A percentile compares a stretch with the other conserved stretches of the same genome.
Conservation (phyloP, 2,329 filamentous ascomycete genomes). For the Cladosporium halotolerans region DNA sequence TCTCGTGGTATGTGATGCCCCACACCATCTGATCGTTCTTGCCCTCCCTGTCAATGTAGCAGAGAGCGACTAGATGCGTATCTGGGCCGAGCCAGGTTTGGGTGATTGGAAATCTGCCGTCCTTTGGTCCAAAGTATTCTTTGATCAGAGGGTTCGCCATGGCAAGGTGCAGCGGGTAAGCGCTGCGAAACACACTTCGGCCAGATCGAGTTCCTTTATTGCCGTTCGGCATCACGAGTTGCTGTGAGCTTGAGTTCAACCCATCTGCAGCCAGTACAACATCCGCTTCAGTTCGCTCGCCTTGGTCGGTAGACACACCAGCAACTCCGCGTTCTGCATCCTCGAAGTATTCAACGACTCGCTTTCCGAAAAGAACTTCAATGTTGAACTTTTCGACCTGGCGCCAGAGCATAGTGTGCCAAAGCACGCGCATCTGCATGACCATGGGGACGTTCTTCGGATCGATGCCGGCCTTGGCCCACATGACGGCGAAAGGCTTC, state of each 20-base stretch:
- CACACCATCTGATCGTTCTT: slow-evolving; percentile 1
- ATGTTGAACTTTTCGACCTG: slow-evolving; percentile 42
- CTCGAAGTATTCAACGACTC: slow-evolving; percentile 40
- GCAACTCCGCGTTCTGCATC: slow-evolving; percentile 29
- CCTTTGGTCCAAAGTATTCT: slow-evolving; percentile 16
- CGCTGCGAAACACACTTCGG: slow-evolving; percentile 17
- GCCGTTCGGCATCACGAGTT: slow-evolving; percentile 27
- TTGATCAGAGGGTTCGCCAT: slow-evolving; percentile 16
- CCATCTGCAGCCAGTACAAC: slow-evolving; percentile 29
- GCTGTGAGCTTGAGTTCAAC: slow-evolving; percentile 40
- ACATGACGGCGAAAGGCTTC: slow-evolving; percentile 36
- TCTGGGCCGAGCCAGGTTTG: slow-evolving; percentile 20
- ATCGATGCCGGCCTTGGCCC: neutral
- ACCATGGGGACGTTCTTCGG: neutral
- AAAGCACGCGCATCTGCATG: slow-evolving; percentile 29
- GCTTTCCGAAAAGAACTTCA: slow-evolving; percentile 36
- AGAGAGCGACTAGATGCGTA: slow-evolving; percentile 26
- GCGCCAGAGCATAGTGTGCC: slow-evolving; percentile 50
- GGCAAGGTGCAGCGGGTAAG: slow-evolving; percentile 11
- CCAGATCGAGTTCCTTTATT: slow-evolving; percentile 17
- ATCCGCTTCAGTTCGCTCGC: slow-evolving; percentile 37
- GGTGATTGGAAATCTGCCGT: slow-evolving; percentile 3
- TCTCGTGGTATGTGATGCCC: slow-evolving; percentile 45
- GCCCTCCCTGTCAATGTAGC: slow-evolving; percentile 31
- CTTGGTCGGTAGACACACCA: slow-evolving; percentile 32